A percentile compares a stretch with the other conserved stretches of the same genome.
Evolutionary conservation across 192 early-diverging fungal species (phyloP).

Genomic region (Pilaira anomala): DNA sequence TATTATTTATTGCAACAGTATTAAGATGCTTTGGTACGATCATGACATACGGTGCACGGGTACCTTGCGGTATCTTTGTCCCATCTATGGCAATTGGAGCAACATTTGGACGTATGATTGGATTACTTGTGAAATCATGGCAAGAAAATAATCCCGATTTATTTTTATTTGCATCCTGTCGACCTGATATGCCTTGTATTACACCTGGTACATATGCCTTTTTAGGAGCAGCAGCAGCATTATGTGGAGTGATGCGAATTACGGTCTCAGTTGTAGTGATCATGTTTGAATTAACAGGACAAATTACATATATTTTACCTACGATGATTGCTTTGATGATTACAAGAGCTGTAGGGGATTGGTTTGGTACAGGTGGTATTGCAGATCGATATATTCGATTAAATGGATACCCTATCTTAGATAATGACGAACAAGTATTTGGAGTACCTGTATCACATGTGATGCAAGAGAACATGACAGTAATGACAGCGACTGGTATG

Average conservation of each 20-base stretch:
- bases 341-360: slow-evolving; percentile 71
- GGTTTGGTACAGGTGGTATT: slow-evolving; percentile 72
- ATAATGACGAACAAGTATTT: slow-evolving; percentile 68
- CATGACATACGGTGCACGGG: slow-evolving; percentile 55
- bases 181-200: slow-evolving; percentile 78
- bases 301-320: slow-evolving; percentile 91
- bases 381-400: slow-evolving; percentile 74
- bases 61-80: slow-evolving; percentile 81
- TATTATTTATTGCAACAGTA: slow-evolving; percentile 53
- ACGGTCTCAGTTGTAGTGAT: slow-evolving; percentile 92
- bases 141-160: slow-evolving; percentile 58
- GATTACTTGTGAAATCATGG: slow-evolving; percentile 78
- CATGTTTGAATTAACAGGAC: slow-evolving; percentile 99
- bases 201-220: slow-evolving; percentile 83
- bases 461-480: slow-evolving; percentile 55
- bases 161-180: slow-evolving; percentile 63
- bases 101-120: slow-evolving; percentile 88
- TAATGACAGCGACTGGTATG: slow-evolving; percentile 56
- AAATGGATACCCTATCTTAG: slow-evolving; percentile 75
- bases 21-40: slow-evolving; percentile 54
- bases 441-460: slow-evolving; percentile 56
- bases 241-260: slow-evolving; percentile 87
- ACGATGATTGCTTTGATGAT: slow-evolving; percentile 86
- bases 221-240: slow-evolving; percentile 78
- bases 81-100: slow-evolving; percentile 90